These are phyloP conservation scores for Podaxis sp. DNA, from an alignment of 768 basidiomycete species.

Conservation along the genomic window DNA sequence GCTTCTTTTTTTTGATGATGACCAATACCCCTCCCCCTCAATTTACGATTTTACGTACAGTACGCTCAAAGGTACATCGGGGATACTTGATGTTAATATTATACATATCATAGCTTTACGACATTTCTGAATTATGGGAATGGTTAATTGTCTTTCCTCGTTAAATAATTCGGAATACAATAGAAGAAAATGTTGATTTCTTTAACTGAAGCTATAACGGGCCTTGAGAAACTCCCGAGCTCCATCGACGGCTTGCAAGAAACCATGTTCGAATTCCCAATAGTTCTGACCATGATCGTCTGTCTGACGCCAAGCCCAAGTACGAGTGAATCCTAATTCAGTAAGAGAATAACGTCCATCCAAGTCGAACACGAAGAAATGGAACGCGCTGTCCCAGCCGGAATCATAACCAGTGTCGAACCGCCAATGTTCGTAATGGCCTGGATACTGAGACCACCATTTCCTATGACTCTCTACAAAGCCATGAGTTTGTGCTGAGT, in stretches of 20 bases:
- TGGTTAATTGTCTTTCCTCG: not conserved
- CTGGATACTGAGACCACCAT: conserved; percentile 49
- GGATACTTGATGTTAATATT: not conserved
- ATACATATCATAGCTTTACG: not conserved
- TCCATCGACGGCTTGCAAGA: conserved; percentile 51
- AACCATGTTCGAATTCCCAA: conserved; percentile 78
- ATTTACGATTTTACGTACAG: too few relatives aligned
- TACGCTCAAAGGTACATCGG: not conserved
- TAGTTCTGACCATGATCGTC: conserved; percentile 45
- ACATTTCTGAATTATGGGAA: not conserved
- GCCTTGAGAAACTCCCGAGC: conserved; percentile 24
- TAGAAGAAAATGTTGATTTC: not conserved
- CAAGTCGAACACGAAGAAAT: conserved; percentile 43
- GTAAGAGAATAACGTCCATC: conserved; percentile 31
- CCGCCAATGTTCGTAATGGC: conserved; percentile 64
- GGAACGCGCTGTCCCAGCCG: conserved; percentile 73
- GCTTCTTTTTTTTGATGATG: not conserved
- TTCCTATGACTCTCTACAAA: conserved; percentile 34
- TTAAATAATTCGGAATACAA: not conserved
- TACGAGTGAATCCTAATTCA: conserved; percentile 64
- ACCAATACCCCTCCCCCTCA: not conserved
- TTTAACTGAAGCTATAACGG: not conserved
- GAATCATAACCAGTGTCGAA: conserved; percentile 63
- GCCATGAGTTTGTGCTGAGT: conserved; percentile 27
- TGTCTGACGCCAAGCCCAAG: conserved; percentile 52